Conservation (phyloP, 805 yeast species). For the Ogataea chonburiensis region DNA sequence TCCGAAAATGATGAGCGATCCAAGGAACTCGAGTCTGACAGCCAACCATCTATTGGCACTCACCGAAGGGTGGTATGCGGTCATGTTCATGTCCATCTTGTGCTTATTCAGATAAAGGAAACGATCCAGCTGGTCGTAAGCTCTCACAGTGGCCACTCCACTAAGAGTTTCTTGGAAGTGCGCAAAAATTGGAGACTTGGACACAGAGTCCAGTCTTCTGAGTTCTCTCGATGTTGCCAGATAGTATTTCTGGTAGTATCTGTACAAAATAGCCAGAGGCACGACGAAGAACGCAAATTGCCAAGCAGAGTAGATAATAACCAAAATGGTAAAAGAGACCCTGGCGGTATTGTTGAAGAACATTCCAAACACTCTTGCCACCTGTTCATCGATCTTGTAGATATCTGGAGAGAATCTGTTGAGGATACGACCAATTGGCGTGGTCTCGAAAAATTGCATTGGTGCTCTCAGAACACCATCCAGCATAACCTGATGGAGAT, state of each 20-base stretch:
- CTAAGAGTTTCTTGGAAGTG: conserved; percentile 80
- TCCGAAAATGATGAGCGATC: conserved; percentile 82
- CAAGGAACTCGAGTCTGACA: conserved; percentile 86
- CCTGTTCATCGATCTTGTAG: conserved; percentile 79
- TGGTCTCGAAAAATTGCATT: conserved; percentile 93
- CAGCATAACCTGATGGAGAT: conserved; percentile 75
- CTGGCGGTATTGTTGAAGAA: conserved; percentile 60
- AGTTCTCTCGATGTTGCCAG: conserved; percentile 76
- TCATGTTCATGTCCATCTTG: conserved; percentile 81
- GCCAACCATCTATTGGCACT: conserved; percentile 98
- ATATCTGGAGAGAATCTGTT: conserved; percentile 91
- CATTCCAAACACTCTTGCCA: conserved; percentile 68
- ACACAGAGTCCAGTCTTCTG: conserved; percentile 77
- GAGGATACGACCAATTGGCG: conserved; percentile 89
- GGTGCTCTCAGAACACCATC: conserved; percentile 76
- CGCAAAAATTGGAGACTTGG: conserved; percentile 78
- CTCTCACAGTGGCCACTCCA: conserved; percentile 75
- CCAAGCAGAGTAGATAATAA: conserved; percentile 87
- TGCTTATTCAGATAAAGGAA: conserved; percentile 63
- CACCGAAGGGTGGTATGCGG: conserved; percentile 88
- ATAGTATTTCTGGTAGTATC: conserved; percentile 74
- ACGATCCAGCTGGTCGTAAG: conserved; percentile 64
- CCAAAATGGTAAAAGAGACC: conserved; percentile 72
- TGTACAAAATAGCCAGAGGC: conserved; percentile 67
- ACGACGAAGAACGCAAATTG: conserved; percentile 68